phyloP scores from a whole-genome alignment of 2,329 filamentous ascomycete species.

The Exophiala alcalophila region DNA sequence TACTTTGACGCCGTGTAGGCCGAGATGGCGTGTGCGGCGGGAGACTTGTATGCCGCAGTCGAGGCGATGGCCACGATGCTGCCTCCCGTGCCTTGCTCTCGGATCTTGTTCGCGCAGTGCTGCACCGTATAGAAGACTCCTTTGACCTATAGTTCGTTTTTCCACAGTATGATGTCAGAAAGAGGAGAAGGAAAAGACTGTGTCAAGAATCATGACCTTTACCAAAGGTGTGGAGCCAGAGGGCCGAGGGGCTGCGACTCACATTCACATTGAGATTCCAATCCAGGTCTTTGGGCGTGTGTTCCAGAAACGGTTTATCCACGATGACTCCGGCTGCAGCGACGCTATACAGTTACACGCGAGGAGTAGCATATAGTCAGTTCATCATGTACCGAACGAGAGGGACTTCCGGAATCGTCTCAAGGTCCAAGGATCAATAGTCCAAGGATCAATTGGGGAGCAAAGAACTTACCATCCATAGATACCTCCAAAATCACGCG shows the following conservation, averaged over 20 bases:
- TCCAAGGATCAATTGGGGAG: neutral
- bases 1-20: constrained; percentile 42
- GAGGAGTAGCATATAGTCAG: constrained; percentile 17
- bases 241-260: neutral
- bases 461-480: constrained; percentile 8
- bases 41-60: constrained; percentile 12
- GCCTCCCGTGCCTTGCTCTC: constrained; percentile 15
- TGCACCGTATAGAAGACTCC: constrained; percentile 15
- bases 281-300: constrained; percentile 23
- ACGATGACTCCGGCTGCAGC: constrained; percentile 17
- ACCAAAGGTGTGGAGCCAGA: too few relatives aligned
- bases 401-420: too few relatives aligned
- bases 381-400: too few relatives aligned
- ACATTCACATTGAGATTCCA: constrained; percentile 24
- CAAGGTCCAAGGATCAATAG: too few relatives aligned
- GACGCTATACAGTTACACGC: constrained; percentile 31
- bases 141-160: too few relatives aligned
- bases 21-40: constrained; percentile 34
- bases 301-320: constrained; percentile 15
- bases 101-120: constrained; percentile 8
- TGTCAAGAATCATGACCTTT: too few relatives aligned
- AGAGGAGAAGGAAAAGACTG: too few relatives aligned
- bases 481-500: constrained; percentile 14
- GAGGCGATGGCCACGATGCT: constrained; percentile 24
- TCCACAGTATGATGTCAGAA: too few relatives aligned